These are phyloP conservation scores for Haplosporangium gracile DNA, from an alignment of 192 early-diverging fungal species.

Conservation along the genomic window DNA sequence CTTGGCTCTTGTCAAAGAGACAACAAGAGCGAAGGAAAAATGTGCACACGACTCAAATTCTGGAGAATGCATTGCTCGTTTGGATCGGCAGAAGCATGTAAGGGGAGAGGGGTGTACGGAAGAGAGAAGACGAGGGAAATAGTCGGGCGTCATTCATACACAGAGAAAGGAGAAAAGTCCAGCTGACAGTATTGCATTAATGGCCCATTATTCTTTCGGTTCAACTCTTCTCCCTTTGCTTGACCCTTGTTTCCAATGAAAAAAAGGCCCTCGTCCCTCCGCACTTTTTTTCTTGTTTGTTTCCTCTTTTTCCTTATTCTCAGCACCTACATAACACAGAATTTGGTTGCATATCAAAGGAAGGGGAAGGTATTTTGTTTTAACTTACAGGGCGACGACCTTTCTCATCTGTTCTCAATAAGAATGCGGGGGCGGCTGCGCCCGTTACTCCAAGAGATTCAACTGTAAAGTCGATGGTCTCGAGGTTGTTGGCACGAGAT, in stretches of 20 bases:
- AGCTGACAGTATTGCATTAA: constrained; percentile 19
- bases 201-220: neutral
- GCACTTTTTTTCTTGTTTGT: neutral
- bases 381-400: constrained; percentile 53
- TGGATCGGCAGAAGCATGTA: neutral
- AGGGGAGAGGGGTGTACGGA: neutral
- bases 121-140: neutral
- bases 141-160: neutral
- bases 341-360: neutral
- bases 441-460: constrained; percentile 36
- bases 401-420: constrained; percentile 42
- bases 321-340: neutral
- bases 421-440: constrained; percentile 51
- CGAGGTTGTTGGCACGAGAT: constrained; percentile 33
- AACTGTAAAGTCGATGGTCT: constrained; percentile 45
- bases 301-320: neutral
- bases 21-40: neutral
- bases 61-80: neutral
- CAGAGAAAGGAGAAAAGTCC: constrained; percentile 12
- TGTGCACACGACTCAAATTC: neutral
- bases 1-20: neutral
- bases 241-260: too few relatives aligned
- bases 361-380: neutral
- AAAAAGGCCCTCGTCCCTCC: neutral
- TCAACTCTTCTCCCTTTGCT: neutral